Evolutionary conservation across 306 rosid species (phyloP).

Genomic region (Cucurbita moschata): DNA sequence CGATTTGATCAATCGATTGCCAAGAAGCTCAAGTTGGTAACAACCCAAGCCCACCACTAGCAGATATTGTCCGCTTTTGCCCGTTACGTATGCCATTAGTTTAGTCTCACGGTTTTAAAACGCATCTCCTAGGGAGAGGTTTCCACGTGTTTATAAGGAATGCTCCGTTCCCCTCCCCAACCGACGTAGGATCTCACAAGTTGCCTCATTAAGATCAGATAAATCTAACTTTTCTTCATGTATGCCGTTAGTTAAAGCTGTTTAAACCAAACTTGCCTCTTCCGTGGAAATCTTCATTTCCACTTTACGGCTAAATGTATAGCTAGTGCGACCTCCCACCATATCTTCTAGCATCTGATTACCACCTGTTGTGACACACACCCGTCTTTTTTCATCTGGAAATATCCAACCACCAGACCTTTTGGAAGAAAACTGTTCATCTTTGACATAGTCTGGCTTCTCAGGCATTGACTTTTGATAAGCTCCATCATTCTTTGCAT

Average conservation of each 20-base stretch:
- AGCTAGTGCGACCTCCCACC: conserved; percentile 14
- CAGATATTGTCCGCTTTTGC: no score
- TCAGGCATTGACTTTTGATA: background rate
- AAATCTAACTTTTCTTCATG: background rate
- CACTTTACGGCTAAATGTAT: conserved; percentile 18
- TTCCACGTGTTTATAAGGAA: no score
- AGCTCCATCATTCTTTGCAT: conserved; percentile 17
- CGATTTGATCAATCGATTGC: background rate
- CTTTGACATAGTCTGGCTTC: conserved; percentile 6
- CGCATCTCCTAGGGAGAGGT: no score
- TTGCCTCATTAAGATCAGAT: background rate
- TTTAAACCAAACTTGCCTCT: conserved; percentile 27
- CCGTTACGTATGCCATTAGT: no score
- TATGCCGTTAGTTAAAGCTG: background rate
- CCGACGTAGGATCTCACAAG: no score
- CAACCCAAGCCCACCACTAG: no score
- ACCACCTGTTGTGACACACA: conserved; percentile 45
- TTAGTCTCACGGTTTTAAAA: no score
- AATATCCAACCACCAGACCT: conserved; percentile 41
- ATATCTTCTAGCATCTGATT: conserved; percentile 18
- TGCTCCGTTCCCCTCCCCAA: no score
- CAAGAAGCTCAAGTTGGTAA: background rate
- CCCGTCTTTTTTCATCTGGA: conserved; percentile 28
- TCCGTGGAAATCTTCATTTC: conserved; percentile 19
- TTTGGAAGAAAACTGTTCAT: conserved; percentile 12